A percentile compares a stretch with the other conserved stretches of the same genome.
phyloP scores from a whole-genome alignment of 805 yeast species.

The Metschnikowia cubensis region DNA sequence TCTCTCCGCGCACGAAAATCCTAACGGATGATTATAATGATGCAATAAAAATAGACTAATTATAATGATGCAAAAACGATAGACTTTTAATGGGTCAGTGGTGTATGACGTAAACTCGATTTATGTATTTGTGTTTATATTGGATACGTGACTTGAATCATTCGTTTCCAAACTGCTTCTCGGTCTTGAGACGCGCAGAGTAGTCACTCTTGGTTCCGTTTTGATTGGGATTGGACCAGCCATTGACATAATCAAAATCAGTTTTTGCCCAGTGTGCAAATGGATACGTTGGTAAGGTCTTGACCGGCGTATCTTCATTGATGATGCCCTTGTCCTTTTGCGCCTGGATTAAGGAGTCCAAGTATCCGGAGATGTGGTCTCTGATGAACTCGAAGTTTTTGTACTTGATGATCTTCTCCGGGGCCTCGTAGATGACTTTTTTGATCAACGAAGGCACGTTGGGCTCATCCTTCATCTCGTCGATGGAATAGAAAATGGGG shows the following conservation, averaged over 20 bases:
- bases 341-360: slow-evolving; percentile 53
- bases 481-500: slow-evolving; percentile 73
- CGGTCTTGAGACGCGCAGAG: slow-evolving; percentile 20
- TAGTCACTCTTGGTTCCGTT: slow-evolving; percentile 24
- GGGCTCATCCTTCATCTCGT: slow-evolving; percentile 76
- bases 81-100: background rate
- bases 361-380: slow-evolving; percentile 55
- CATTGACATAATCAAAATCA: slow-evolving; percentile 36
- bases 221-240: slow-evolving; percentile 36
- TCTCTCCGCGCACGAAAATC: background rate
- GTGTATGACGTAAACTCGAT: too few species aligned
- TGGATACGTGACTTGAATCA: background rate
- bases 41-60: too few species aligned
- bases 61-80: background rate
- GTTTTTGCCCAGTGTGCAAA: slow-evolving; percentile 55
- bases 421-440: slow-evolving; percentile 62
- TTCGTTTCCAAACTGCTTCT: slow-evolving; percentile 15
- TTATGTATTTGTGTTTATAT: too few species aligned
- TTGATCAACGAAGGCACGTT: slow-evolving; percentile 71
- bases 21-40: background rate
- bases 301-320: slow-evolving; percentile 50
- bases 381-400: slow-evolving; percentile 57
- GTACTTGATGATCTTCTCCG: slow-evolving; percentile 60
- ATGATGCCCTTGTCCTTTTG: slow-evolving; percentile 58
- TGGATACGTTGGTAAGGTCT: slow-evolving; percentile 58